Base-by-base conservation (phyloP, 345 rosid species). In the Gossypium thurberi region DNA sequence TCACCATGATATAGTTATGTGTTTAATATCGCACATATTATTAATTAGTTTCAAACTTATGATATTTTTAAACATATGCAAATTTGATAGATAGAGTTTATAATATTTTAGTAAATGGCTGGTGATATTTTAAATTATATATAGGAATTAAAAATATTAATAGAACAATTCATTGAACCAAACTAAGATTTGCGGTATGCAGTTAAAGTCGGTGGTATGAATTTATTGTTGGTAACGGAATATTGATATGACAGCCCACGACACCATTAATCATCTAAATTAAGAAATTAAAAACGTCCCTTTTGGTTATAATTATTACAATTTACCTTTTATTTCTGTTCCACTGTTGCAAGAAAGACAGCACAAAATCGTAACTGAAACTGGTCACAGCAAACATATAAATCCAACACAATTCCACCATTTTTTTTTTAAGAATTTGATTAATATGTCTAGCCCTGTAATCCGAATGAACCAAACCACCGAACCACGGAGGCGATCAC, bases 401-500 rank as follows among this genome's bases (percentile, higher is more conserved):
- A n/a, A 47, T 33, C 3, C 44, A 43, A 43, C 21, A 11, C 47
- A 40, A 63, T 20, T 46, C 28, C 33, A 6, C 10, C 59, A 6
- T 53, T 53, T 12, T 2, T 2, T 25, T 7, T 44, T 44, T 4
- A 33, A 5, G 5, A 5, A 3, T 20, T 21, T 13, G n/a, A 33
- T 33, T 33, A 5, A 33, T 4, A 78, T 78, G 74, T 78, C 77
- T 1, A 37, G 26, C 13, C 74, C 46, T 6, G 44, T 8, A 26
- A 60, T 72, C n/a, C 14, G n/a, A 9, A 17, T 26, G 55, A 1
- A 50, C 61, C 28, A 53, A 43, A 3, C 69, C 66, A 3, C 65
- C 56, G 20, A 11, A 42, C 6, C 20, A 37, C 55, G 64, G 18
- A 40, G 20, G 63, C 15, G 42, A 59, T 61, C 80, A 55, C 57